Evolutionary conservation across 805 yeast species (phyloP).

Genomic region (Babjeviella inositovora): DNA sequence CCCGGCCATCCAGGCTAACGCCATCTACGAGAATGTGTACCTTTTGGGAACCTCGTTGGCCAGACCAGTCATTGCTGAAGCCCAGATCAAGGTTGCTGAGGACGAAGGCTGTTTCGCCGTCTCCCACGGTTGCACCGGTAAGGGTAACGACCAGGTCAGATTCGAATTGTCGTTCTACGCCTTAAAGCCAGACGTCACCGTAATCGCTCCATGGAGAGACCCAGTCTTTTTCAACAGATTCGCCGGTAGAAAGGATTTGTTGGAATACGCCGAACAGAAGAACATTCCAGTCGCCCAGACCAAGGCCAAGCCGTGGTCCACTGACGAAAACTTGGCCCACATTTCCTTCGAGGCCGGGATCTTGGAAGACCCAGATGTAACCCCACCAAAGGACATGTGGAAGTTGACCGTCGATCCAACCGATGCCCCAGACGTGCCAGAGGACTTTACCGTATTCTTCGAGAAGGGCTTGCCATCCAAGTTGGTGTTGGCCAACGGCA

Average conservation of each 20-base stretch:
- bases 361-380: conserved; percentile 94
- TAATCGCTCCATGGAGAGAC: conserved; percentile 99
- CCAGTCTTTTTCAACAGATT: conserved; percentile 89
- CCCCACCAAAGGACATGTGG: conserved; percentile 99
- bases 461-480: conserved; percentile 80
- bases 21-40: conserved; percentile 95
- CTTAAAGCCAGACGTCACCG: conserved; percentile 89
- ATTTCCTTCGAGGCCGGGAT: conserved; percentile 99
- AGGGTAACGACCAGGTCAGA: conserved; percentile 99
- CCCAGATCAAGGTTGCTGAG: conserved; percentile 95
- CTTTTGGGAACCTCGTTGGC: conserved; percentile 95
- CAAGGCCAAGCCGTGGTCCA: conserved; percentile 98
- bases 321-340: conserved; percentile 98
- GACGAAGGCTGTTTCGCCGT: conserved; percentile 97
- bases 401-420: conserved; percentile 90
- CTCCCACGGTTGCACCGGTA: conserved; percentile 98
- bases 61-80: conserved; percentile 97
- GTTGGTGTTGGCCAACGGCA: conserved; percentile 45
- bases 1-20: conserved; percentile 97
- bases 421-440: conserved; percentile 91
- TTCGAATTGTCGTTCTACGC: conserved; percentile 96
- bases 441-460: conserved; percentile 70
- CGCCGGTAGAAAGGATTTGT: conserved; percentile 94
- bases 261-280: conserved; percentile 87
- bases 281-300: conserved; percentile 93